Evolutionary conservation across 2,329 filamentous ascomycete species (phyloP), one percentile per base, ranked within the genome.

Genomic region (Colletotrichum scovillei): DNA sequence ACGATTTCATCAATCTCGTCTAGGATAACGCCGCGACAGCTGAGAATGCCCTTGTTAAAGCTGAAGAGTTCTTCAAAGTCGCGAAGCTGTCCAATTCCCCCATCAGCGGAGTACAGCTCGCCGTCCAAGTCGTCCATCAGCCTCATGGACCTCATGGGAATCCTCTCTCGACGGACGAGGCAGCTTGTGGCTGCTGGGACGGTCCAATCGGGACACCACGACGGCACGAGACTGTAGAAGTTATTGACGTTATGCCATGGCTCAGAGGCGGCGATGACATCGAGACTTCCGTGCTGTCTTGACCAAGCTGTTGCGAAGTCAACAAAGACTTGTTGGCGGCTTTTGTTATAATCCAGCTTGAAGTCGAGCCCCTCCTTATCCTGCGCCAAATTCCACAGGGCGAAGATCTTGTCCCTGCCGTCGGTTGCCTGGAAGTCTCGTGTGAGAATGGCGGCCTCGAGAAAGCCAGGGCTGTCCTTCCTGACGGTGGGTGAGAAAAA

Each of bases 341-440:
- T 57, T 19, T 42, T 28, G 19, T 22, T 26, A 9, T 66, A 66
- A 14, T 26, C 32, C 14, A 57, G 19, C 16, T 56, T 14, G 19
- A 66, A 57, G 2, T 46, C 16, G 1, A 57, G 22, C 1, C 52
- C 63, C 1, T 24, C 14, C 7, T 66, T 66, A 32, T 66, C 63
- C 24, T 14, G 16, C 1, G 53, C 63, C 8, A 66, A 14, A 22
- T 66, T 66, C 63, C 63, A 66, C 1, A 66, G 32, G 2, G 63
- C 52, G 0, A 57, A 66, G 4, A 66, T 57, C 8, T 57, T 66
- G 35, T 57, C 63, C 6, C 32, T 32, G 5, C 32, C 52, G 14
- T 57, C 63, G 1, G 63, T 57, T 7, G 63, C 63, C n/a, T 66
- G 52, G 11, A 66, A 57, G 32, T 66, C 63, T 12, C 63, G 53